Base-by-base conservation (phyloP, 148 eudicot species). In the Nyssa sinensis region DNA sequence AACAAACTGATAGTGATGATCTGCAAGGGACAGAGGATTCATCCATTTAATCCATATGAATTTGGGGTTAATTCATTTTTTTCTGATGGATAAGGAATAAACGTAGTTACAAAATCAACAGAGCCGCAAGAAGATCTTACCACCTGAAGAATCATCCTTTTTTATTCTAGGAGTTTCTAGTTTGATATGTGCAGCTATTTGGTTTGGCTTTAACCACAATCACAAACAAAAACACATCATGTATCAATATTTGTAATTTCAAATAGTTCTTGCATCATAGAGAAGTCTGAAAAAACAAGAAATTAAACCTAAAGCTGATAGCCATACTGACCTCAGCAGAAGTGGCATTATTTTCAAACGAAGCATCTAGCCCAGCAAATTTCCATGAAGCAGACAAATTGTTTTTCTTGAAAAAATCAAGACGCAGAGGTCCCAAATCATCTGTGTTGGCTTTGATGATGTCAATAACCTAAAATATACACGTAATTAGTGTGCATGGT, bases 301-400 rank as follows among this genome's bases (percentile, higher is more conserved):
- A 5, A 34, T 32, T 69, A 29, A 60, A 73, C 29, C 34, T 27
- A 32, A 24, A 21, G 27, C 35, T 32, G 33, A 35, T 29, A 66
- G 41, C 62, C 35, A 59, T 64, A 75, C 86, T 73, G 55, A 86
- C 89, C 84, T 86, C 85, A 73, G 51, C 67, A 74, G 60, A 55
- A 37, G 74, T 64, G n/a, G 67, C 33, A 62, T 44, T 79, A 19
- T 65, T 62, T 25, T 82, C 86, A 77, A 72, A 67, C 16, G 74
- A 39, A 67, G 57, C 69, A 70, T 88, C 88, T 51, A 80, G 75
- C 28, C 84, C 91, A 73, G 64, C 84, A 77, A 85, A 65, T 74
- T 83, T 91, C 97, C 94, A 96, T 14, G 93, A 91, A 4, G 95
- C 91, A 71, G 97, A 89, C 74, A 83, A 76, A 71, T 91, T 92